Conservation (phyloP, 1,284 basidiomycete species). For the Vanrija humicola region DNA sequence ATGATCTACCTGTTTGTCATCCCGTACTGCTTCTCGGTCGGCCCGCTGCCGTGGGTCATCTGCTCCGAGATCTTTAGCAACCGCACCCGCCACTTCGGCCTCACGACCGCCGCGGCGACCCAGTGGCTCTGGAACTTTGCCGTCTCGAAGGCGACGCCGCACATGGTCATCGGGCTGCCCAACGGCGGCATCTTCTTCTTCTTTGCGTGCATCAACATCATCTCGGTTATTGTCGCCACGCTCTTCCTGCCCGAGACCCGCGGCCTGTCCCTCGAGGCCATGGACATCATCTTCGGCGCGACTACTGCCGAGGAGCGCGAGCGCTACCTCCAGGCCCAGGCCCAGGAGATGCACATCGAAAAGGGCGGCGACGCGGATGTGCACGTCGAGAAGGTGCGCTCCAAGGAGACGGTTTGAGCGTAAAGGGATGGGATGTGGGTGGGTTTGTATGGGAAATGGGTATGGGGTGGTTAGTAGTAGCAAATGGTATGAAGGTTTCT, state of each 20-base stretch:
- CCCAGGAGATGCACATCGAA: not conserved
- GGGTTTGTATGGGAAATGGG: too few species aligned
- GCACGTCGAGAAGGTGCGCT: conserved; percentile 15
- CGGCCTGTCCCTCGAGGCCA: conserved; percentile 57
- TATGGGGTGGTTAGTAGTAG: too few species aligned
- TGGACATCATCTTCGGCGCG: conserved; percentile 74
- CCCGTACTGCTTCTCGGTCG: conserved; percentile 49
- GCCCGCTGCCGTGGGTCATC: conserved; percentile 40
- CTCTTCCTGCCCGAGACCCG: conserved; percentile 64
- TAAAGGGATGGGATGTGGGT: too few species aligned
- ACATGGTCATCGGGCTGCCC: conserved; percentile 54
- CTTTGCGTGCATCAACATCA: conserved; percentile 44
- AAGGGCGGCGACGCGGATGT: conserved; percentile 5
- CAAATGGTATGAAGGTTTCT: too few species aligned
- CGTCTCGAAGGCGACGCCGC: conserved; percentile 66
- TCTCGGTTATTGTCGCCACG: conserved; percentile 46
- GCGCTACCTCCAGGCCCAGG: conserved; percentile 52
- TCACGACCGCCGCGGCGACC: conserved; percentile 63
- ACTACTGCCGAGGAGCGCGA: conserved; percentile 59
- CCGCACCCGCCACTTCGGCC: conserved; percentile 69
- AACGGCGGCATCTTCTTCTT: conserved; percentile 48
- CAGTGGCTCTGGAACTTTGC: conserved; percentile 79
- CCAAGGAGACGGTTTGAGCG: too few species aligned
- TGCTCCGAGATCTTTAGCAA: conserved; percentile 76
- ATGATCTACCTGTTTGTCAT: conserved; percentile 49